Percentiles rank a stretch among this genome's conserved stretches.
Conservation (phyloP, 108 stramenopile genomes). For the Aurantiochytrium sp. region DNA sequence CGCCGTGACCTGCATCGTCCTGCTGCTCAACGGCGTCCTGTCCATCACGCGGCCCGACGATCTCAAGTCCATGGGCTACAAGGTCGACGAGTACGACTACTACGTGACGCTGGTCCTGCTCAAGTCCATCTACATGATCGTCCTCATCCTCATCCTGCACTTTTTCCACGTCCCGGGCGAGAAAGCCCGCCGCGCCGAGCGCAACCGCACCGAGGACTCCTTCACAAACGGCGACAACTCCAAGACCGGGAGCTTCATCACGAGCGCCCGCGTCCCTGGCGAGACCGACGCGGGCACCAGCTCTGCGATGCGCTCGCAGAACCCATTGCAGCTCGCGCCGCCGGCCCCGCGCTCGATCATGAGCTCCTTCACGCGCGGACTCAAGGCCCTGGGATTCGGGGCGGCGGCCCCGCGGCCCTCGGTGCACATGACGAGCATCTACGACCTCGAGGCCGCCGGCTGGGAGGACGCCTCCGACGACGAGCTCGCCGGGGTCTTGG, state of each 20-base stretch:
- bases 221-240: not conserved
- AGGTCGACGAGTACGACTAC: not conserved
- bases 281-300: too few species aligned
- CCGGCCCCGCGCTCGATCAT: too few species aligned
- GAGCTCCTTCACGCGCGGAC: too few species aligned
- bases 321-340: too few species aligned
- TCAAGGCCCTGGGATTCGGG: too few species aligned
- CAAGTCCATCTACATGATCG: not conserved
- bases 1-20: not conserved
- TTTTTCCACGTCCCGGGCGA: not conserved
- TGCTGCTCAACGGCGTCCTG: not conserved
- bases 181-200: not conserved
- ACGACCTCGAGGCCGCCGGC: too few species aligned
- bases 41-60: not conserved
- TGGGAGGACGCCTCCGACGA: too few species aligned
- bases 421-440: too few species aligned
- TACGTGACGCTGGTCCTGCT: not conserved
- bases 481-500: too few species aligned
- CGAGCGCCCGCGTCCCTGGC: too few species aligned
- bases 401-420: too few species aligned
- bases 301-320: too few species aligned
- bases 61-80: not conserved
- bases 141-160: not conserved
- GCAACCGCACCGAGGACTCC: not conserved
- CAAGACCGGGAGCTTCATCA: not conserved